Base-by-base conservation (phyloP, 805 yeast genomes). In the Saccharomyces kudriavzevii region DNA sequence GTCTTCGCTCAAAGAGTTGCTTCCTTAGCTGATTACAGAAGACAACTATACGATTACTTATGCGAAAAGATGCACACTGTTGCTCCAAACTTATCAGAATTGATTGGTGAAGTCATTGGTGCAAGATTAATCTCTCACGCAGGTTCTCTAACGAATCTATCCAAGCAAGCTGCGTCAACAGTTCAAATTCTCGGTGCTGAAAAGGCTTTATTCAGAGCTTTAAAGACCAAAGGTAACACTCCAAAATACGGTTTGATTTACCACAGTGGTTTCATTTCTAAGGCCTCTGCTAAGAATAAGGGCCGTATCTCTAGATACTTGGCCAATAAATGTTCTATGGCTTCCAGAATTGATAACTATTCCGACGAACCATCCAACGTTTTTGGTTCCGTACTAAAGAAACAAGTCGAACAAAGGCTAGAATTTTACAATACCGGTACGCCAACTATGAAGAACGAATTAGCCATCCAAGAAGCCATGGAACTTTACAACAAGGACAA, bases 271-370 rank as follows among this genome's bases (percentile, higher is more conserved):
- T 89, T 89, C 74, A 89, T 90, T 66, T 96, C 96, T 64, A 86
- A 83, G 74, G 99, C 99, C 56, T 78, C 90, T 58, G 85, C 95
- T 61, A 94, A 94, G 79, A 94, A 94, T 80, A 94, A 94, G 84
- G 99, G 99, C 75, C 87, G 98, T 81, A 94, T 94, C 63, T 92
- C 99, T 49, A 87, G 99, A 77, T 94, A 91, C 77, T 79, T 94
- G 75, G 99, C 99, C 61, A 94, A 94, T 86, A 94, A 94, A 77
- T 92, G 98, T 82, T 87, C 99, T 45, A 92, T 94, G 76, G 99
- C 99, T 56, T 89, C 97, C 51, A 89, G 99, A 82, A 92, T 94
- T 67, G 99, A 94, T 77, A 89, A 89, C 77, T 94, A 89, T 74
- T 86, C 97, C 54, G 99, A 94, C 71, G 88, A 85, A 71, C 97